Base-by-base conservation (phyloP, 139 green algal genomes). In the Chlorella ohadii region DNA sequence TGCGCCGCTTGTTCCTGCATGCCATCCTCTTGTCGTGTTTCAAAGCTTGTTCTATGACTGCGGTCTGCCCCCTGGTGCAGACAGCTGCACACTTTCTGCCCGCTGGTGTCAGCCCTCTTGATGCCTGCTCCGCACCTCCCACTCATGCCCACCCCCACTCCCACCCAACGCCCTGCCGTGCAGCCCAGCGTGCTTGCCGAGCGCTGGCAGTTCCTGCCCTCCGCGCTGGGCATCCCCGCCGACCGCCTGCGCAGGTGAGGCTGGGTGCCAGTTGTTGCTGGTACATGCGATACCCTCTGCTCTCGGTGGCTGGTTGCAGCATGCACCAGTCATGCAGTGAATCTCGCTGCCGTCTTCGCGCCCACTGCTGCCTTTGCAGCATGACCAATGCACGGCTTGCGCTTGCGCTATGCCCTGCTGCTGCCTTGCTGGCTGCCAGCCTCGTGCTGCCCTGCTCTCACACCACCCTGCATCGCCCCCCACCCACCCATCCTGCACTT, bases 161-260 rank as follows among this genome's bases (percentile, higher is more conserved):
- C 33, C 33, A 0, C 15, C 17, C 27, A 1, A 1, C 70, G 17
- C 11, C 38, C 70, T 55, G 9, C 12, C 27, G 25, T n/a, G 44
- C 44, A 59, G 57, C 76, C 76, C 27, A 20, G 33, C 23, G 36
- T 59, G 34, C 76, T 82, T 36, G 36, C 51, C 25, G 76, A 82
- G 76, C 56, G 76, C 36, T 17, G 71, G 36, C 13, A 82, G 76
- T 59, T 82, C 34, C 38, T 82, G 59, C 19, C 28, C 9, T 33
- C 27, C 20, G 56, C 28, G 23, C 76, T 82, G 57, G 76, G 76
- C 76, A 31, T 82, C 36, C 61, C 59, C 36, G 36, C 27, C 38
- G 12, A 28, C 34, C 76, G 76, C 57, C 76, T 82, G 76, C 59
- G 59, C 57, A 41, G 59, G 59, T 66, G 59, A 15, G 59, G n/a